Conservation (phyloP, 129 eudicot species). For the Flaveria sonorensis region DNA sequence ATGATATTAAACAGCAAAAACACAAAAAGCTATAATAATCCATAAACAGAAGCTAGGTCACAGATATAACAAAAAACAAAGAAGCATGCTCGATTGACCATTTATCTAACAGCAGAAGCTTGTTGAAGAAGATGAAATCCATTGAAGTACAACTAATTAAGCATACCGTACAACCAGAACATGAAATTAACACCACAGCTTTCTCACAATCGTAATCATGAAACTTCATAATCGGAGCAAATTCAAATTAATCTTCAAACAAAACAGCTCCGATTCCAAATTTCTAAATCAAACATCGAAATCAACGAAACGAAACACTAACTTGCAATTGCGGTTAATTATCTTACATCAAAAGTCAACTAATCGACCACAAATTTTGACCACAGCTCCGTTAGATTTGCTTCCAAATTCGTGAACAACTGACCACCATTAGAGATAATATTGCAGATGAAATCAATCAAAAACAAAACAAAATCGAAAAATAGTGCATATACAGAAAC, state of each 20-base stretch:
- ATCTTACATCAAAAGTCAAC: constrained; percentile 16
- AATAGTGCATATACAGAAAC: background rate
- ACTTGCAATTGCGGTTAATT: too few relatives aligned
- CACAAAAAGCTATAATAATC: background rate
- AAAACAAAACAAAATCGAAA: background rate
- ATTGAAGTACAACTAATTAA: background rate
- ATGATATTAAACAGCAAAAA: background rate
- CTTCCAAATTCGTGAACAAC: background rate
- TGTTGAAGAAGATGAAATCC: background rate
- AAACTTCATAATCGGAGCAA: background rate
- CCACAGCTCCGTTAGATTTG: constrained; percentile 15
- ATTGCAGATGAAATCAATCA: constrained; percentile 1
- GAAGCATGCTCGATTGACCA: background rate
- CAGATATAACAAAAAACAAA: background rate
- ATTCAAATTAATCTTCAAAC: constrained; percentile 18
- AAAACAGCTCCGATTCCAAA: constrained; percentile 22
- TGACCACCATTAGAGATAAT: background rate
- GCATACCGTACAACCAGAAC: background rate
- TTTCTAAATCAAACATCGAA: constrained; percentile 6
- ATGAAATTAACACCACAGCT: background rate
- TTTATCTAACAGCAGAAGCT: background rate
- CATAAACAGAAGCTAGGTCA: background rate
- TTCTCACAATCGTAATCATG: too few relatives aligned
- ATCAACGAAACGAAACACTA: constrained; percentile 23
- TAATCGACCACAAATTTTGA: constrained; percentile 28